Evolutionary conservation across 2,329 filamentous ascomycete species (phyloP).

Genomic region (Zarea fungicola): DNA sequence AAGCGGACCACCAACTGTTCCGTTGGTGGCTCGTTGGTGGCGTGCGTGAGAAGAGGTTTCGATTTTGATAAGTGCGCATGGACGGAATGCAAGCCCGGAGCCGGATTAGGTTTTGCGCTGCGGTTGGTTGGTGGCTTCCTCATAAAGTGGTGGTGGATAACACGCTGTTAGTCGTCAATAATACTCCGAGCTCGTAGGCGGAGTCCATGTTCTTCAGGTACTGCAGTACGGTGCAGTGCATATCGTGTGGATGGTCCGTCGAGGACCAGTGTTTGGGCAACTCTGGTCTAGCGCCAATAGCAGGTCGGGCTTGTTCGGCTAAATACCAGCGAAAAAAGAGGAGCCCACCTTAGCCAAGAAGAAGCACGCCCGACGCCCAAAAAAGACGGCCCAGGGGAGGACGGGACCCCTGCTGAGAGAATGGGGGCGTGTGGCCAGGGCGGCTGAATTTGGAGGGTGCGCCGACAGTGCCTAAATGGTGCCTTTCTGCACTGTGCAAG

Average conservation of each 20-base stretch:
- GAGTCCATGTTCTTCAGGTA: neutral
- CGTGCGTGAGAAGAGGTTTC: neutral
- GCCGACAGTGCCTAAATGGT: too few relatives aligned
- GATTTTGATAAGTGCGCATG: constrained; percentile 4
- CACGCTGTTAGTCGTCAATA: neutral
- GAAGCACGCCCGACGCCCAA: neutral
- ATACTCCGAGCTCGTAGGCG: constrained; percentile 9
- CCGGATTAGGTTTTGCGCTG: too few relatives aligned
- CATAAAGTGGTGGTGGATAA: too few relatives aligned
- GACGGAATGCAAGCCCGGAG: too few relatives aligned
- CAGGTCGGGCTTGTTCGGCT: constrained; percentile 5
- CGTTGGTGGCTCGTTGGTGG: neutral
- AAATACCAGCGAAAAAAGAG: constrained; percentile 1
- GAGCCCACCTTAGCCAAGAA: too few relatives aligned
- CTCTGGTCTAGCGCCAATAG: neutral
- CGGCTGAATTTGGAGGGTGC: too few relatives aligned
- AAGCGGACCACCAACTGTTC: too few relatives aligned
- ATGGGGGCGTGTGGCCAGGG: too few relatives aligned
- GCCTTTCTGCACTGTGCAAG: too few relatives aligned
- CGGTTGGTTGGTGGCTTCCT: too few relatives aligned
- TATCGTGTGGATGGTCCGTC: too few relatives aligned
- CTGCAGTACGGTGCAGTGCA: neutral
- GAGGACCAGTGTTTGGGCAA: neutral
- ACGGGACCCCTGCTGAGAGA: neutral
- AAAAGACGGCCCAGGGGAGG: too few relatives aligned